A percentile compares a stretch with the other conserved stretches of the same genome.
These are phyloP conservation scores for Huntiella decipiens DNA, from an alignment of 2,329 filamentous ascomycete species.

Conservation along the genomic window DNA sequence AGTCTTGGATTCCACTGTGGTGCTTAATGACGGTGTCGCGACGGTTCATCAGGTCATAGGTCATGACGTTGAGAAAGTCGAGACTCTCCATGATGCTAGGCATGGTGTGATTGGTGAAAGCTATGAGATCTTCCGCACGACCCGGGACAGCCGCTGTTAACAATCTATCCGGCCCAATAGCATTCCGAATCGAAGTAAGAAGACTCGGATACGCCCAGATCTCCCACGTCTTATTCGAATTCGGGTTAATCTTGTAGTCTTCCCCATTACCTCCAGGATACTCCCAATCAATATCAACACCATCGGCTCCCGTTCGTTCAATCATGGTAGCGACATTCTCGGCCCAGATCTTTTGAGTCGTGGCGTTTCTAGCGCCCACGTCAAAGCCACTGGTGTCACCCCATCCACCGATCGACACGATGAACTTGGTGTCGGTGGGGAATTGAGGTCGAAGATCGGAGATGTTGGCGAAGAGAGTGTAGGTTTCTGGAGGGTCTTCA, in stretches of 20 bases:
- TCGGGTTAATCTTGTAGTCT: conserved; percentile 47
- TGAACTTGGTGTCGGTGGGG: conserved; percentile 35
- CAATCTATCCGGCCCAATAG: conserved; percentile 36
- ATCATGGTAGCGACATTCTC: conserved; percentile 46
- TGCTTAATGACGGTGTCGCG: conserved; percentile 45
- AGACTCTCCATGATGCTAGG: conserved; percentile 38
- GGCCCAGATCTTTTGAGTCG: conserved; percentile 38
- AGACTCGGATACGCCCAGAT: conserved; percentile 44
- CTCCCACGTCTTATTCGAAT: conserved; percentile 39
- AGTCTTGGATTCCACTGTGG: conserved; percentile 41
- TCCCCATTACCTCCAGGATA: conserved; percentile 47
- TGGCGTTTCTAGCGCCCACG: conserved; percentile 30
- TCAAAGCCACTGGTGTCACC: conserved; percentile 48
- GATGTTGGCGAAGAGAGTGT: conserved; percentile 35
- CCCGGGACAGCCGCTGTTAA: conserved; percentile 53
- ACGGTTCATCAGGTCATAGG: conserved; percentile 53
- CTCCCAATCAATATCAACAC: conserved; percentile 47
- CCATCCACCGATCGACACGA: conserved; percentile 60
- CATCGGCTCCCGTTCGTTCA: conserved; percentile 42
- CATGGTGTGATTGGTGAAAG: conserved; percentile 38
- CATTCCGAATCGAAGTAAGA: conserved; percentile 35
- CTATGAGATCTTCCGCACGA: conserved; percentile 45
- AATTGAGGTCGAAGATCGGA: conserved; percentile 21
- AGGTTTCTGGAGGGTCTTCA: conserved; percentile 19
- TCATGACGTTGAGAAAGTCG: conserved; percentile 51